Evolutionary conservation across 169 alveolate species (phyloP).

Genomic region (Eimeria necatrix): DNA sequence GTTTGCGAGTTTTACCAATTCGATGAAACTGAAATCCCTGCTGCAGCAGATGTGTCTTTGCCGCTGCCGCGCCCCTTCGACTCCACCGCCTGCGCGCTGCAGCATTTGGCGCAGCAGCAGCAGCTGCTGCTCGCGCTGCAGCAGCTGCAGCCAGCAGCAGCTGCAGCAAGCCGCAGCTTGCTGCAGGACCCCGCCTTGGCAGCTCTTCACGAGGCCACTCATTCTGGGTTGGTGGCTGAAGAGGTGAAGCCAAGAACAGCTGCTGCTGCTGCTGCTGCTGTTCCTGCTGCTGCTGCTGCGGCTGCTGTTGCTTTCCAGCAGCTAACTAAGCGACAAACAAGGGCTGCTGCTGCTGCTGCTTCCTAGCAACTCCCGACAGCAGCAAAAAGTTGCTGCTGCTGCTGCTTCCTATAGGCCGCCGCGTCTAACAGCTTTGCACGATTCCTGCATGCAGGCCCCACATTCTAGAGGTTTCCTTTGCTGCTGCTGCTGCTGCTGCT

Average conservation of each 20-base stretch:
- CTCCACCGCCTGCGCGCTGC: constrained; percentile 76
- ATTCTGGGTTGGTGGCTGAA: constrained; percentile 1
- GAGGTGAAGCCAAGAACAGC: not conserved
- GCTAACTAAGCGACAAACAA: not conserved
- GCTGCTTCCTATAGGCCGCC: too few relatives aligned
- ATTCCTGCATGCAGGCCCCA: too few relatives aligned
- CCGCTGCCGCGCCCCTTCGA: constrained; percentile 76
- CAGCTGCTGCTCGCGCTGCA: constrained; percentile 46
- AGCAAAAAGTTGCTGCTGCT: too few relatives aligned
- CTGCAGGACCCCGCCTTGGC: constrained; percentile 19
- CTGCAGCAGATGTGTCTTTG: not conserved
- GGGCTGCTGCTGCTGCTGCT: not conserved
- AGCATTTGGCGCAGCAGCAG: constrained; percentile 39
- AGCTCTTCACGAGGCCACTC: constrained; percentile 36
- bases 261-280: too few relatives aligned
- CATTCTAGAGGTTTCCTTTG: too few relatives aligned
- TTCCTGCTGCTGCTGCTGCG: not conserved
- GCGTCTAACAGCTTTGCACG: too few relatives aligned
- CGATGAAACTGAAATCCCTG: constrained; percentile 53
- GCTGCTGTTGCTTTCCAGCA: not conserved
- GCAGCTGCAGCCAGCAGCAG: constrained; percentile 5
- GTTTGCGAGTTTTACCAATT: not conserved
- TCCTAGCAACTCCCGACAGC: not conserved
- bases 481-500: too few relatives aligned
- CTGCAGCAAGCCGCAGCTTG: not conserved